phyloP scores from a whole-genome alignment of 306 rosid species.

The Begonia peltatifolia region DNA sequence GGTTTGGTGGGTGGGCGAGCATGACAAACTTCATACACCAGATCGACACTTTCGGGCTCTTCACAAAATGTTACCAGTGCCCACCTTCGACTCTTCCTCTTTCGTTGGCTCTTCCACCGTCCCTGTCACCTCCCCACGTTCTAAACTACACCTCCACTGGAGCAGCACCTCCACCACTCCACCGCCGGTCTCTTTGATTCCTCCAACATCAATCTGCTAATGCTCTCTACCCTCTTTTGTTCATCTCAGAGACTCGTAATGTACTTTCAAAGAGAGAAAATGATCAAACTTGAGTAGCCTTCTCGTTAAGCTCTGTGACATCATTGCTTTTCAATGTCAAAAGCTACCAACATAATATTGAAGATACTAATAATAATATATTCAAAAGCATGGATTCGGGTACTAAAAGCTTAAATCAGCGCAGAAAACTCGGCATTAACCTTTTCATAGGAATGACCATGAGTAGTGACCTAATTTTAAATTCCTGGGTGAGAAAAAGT shows the following conservation, averaged over 20 bases:
- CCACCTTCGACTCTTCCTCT: conserved; percentile 18
- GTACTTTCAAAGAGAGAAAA: neutral
- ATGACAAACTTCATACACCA: conserved; percentile 75
- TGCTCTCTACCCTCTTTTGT: neutral
- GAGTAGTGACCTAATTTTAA: too few species aligned
- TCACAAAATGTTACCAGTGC: conserved; percentile 96
- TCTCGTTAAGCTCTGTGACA: too few species aligned
- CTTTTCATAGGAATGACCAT: too few species aligned
- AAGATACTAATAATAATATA: too few species aligned
- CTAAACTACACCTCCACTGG: conserved; percentile 45
- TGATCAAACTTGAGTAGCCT: neutral
- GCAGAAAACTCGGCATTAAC: too few species aligned
- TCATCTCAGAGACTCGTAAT: too few species aligned
- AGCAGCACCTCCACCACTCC: conserved; percentile 28
- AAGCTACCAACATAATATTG: too few species aligned
- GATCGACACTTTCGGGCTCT: conserved; percentile 83
- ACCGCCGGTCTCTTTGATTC: conserved; percentile 6
- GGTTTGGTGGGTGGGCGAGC: conserved; percentile 99
- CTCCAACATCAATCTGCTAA: conserved; percentile 12
- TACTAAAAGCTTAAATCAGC: too few species aligned
- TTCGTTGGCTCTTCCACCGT: too few species aligned
- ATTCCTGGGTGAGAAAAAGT: too few species aligned
- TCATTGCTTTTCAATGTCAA: too few species aligned
- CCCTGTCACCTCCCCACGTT: neutral
- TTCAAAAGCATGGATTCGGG: too few species aligned